phyloP scores from a whole-genome alignment of 805 yeast genomes.

The Maudiozyma serrabonitensis region DNA sequence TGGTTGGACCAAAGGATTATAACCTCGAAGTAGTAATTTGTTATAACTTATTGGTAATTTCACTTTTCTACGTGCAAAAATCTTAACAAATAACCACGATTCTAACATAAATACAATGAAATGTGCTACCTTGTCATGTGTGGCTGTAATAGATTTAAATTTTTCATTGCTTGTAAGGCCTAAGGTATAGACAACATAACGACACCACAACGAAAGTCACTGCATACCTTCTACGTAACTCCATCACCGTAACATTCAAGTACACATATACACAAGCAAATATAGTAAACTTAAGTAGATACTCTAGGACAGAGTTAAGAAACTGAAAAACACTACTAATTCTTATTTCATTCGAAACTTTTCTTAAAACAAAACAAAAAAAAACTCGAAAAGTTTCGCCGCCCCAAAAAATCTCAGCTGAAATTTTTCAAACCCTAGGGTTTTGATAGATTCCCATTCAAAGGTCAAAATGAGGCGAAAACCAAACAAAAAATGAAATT shows the following conservation, averaged over 20 bases:
- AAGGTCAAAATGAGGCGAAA: no score
- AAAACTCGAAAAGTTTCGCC: no score
- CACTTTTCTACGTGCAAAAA: conserved; percentile 20
- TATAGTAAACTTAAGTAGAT: no score
- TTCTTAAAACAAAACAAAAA: no score
- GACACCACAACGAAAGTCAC: conserved; percentile 9
- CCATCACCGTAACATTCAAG: not conserved
- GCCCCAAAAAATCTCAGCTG: no score
- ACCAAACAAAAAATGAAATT: no score
- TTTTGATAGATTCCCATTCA: no score
- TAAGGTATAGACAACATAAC: conserved; percentile 17
- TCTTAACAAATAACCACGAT: conserved; percentile 40
- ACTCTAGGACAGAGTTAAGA: no score
- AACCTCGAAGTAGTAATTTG: not conserved
- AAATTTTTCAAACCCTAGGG: no score
- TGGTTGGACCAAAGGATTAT: not conserved
- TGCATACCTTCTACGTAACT: conserved; percentile 12
- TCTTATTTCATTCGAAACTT: no score
- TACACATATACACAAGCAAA: no score
- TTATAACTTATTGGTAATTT: not conserved
- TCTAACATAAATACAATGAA: conserved; percentile 37
- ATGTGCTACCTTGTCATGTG: conserved; percentile 45
- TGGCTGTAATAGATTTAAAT: conserved; percentile 32
- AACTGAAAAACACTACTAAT: no score
- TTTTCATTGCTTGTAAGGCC: conserved; percentile 30